Evolutionary conservation across 2,329 filamentous ascomycete species (phyloP).

Genomic region (Furcasterigmium sp.): DNA sequence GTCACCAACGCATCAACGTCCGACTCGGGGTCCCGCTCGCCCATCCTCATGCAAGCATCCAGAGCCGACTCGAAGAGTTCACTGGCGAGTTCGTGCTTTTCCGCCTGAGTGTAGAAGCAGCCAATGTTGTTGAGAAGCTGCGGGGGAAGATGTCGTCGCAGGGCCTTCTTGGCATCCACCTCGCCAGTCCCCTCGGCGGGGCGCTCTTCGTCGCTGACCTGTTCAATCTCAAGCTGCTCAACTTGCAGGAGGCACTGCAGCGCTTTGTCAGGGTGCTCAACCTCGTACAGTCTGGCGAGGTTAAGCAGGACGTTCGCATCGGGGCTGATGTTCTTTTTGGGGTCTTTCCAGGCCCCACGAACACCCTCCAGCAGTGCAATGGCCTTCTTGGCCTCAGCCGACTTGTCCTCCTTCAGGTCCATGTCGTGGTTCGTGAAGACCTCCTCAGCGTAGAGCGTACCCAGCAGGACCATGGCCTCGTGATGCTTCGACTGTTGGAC

Average conservation of each 20-base stretch:
- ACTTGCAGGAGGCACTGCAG: constrained; percentile 88
- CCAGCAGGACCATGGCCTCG: constrained; percentile 88
- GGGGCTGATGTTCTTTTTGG: constrained; percentile 74
- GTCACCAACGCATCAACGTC: constrained; percentile 91
- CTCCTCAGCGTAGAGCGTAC: constrained; percentile 90
- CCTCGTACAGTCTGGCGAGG: constrained; percentile 85
- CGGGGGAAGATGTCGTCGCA: constrained; percentile 78
- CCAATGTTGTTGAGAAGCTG: constrained; percentile 96
- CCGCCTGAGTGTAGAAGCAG: constrained; percentile 87
- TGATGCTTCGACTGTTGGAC: constrained; percentile 77
- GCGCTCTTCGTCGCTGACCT: constrained; percentile 65
- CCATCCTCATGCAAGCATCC: constrained; percentile 77
- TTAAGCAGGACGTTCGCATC: constrained; percentile 89
- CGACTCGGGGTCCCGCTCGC: constrained; percentile 66
- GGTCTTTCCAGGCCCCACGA: constrained; percentile 84
- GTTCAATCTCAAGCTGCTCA: constrained; percentile 81
- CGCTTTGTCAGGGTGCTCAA: constrained; percentile 80
- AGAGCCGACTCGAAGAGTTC: constrained; percentile 91
- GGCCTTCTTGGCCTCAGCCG: constrained; percentile 78
- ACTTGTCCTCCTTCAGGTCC: constrained; percentile 80
- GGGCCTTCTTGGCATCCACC: constrained; percentile 49
- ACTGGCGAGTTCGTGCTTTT: constrained; percentile 73
- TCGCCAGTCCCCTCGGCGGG: constrained; percentile 54
- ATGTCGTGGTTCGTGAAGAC: constrained; percentile 73
- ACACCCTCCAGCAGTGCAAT: constrained; percentile 80